These are phyloP conservation scores for Teratosphaeria destructans DNA, from an alignment of 2,329 filamentous ascomycete genomes.

Conservation along the genomic window DNA sequence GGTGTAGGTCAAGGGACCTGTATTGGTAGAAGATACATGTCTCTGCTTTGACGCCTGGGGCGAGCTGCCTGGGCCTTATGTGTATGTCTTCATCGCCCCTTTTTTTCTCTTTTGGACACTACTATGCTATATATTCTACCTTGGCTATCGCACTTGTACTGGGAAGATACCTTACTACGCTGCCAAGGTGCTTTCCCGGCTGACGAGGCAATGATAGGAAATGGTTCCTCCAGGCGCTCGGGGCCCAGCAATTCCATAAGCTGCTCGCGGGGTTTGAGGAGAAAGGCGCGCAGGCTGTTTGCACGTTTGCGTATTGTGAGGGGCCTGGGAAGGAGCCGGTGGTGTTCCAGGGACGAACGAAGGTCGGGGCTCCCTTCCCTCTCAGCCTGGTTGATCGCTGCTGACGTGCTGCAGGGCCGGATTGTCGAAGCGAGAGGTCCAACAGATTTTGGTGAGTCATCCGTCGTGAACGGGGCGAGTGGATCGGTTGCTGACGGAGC, in stretches of 20 bases:
- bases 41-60: conserved; percentile 84
- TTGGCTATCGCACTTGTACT: too few species aligned
- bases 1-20: conserved; percentile 65
- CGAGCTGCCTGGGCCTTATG: conserved; percentile 90
- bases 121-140: neutral
- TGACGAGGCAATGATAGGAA: conserved; percentile 50
- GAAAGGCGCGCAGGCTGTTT: conserved; percentile 85
- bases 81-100: conserved; percentile 47
- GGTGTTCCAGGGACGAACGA: conserved; percentile 83
- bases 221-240: conserved; percentile 80
- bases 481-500: conserved; percentile 5
- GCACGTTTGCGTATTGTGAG: conserved; percentile 85
- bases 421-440: conserved; percentile 79
- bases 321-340: conserved; percentile 76
- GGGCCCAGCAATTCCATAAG: conserved; percentile 79
- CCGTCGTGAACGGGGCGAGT: neutral
- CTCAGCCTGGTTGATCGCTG: neutral
- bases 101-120: neutral
- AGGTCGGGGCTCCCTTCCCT: conserved; percentile 40
- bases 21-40: conserved; percentile 91
- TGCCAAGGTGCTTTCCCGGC: too few species aligned
- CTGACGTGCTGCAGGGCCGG: conserved; percentile 45
- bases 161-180: neutral
- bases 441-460: conserved; percentile 62
- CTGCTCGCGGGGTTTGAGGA: conserved; percentile 80